Evolutionary conservation across 1,284 basidiomycete species (phyloP), one percentile per base, ranked within the genome.

Genomic region (Phlebopus sp.): DNA sequence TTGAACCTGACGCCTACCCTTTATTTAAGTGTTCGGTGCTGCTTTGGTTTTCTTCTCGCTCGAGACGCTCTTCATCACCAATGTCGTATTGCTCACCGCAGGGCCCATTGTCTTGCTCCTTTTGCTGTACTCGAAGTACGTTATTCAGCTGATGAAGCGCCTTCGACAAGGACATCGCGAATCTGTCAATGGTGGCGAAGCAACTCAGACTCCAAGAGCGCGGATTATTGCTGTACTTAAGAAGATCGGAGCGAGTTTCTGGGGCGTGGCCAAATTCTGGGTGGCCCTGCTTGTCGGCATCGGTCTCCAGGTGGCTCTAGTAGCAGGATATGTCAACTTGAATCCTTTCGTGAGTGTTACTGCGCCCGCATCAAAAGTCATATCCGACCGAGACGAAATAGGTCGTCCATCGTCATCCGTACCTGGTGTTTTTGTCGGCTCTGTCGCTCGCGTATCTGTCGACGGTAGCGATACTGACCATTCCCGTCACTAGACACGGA

Each of bases 301-400:
- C 5, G 72, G 66, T 6, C 56, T 75, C 4, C 78, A 85, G 51
- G 68, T 67, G 2, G 69, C 70, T 1, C 64, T 87, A 8, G 68
- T 79, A 1, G 59, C 70, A 36, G 72, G 72, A 5, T 82, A 77
- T 56, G 54, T 78, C 17, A 64, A 72, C 11, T 30, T 83, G 18
- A 89, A 87, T 61, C 79, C 84, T 37, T 82, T 80, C 52, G 86
- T 88, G 59, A 53, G 86, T 68, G 18, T 44, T 14, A 35, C 10
- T 46, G 5, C 7, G 3, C 11, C 15, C 23, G 30, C 9, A 6
- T 29, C 8, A 40, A 21, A 37, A 5, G 44, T 15, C 23, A 31
- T 19, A 1, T 37, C 43, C 47, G 17, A 66, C n/a, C 5, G 17
- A 34, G 17, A 31, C 38, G 9, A 29, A 1, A 37, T n/a, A 88